A percentile compares a stretch with the other conserved stretches of the same genome.
These are phyloP conservation scores for Poa annua DNA, from an alignment of 176 grass and related monocot species.

Conservation along the genomic window DNA sequence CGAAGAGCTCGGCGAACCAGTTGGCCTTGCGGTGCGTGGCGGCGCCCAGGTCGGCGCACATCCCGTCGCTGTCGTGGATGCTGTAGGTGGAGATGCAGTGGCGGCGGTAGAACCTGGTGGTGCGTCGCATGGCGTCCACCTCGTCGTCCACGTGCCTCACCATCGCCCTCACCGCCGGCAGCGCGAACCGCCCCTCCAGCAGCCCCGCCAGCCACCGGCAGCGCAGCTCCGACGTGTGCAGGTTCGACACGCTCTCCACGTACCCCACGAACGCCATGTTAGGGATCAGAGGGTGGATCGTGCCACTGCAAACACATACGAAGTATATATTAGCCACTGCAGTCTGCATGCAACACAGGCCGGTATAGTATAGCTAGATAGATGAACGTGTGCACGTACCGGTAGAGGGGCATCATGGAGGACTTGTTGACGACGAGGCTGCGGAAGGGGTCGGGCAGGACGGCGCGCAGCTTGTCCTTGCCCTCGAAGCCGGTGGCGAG, in stretches of 20 bases:
- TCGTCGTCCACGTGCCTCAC: conserved; percentile 57
- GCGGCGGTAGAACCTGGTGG: conserved; percentile 91
- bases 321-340: too few species aligned
- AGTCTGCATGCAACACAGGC: too few species aligned
- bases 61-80: conserved; percentile 97
- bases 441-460: conserved; percentile 68
- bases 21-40: conserved; percentile 66
- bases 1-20: conserved; percentile 87
- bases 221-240: conserved; percentile 94
- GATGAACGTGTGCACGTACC: background rate
- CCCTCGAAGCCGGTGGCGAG: conserved; percentile 95
- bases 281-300: conserved; percentile 88
- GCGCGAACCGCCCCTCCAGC: conserved; percentile 57
- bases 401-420: conserved; percentile 87
- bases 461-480: conserved; percentile 79
- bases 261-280: conserved; percentile 99
- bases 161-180: conserved; percentile 69
- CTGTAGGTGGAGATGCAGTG: conserved; percentile 99
- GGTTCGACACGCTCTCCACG: conserved; percentile 98
- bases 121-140: conserved; percentile 82
- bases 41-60: conserved; percentile 81
- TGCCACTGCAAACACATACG: conserved; percentile 34
- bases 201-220: conserved; percentile 90
- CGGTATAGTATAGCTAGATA: too few species aligned
- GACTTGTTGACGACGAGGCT: conserved; percentile 63